Conservation (phyloP, 306 rosid genomes). For the Vigna trinervia region DNA sequence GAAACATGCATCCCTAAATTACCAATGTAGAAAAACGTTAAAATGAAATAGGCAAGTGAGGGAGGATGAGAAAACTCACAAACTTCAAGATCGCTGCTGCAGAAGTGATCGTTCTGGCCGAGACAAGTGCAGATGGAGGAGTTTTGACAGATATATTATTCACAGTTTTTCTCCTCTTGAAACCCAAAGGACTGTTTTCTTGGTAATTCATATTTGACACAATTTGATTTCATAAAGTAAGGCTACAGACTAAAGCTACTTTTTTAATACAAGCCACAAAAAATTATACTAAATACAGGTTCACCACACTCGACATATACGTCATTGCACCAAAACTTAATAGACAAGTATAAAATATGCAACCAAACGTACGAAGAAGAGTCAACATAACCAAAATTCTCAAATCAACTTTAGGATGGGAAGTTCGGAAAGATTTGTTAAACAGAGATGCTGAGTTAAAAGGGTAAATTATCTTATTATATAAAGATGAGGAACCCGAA, state of each 20-base stretch:
- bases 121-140: slow-evolving; percentile 77
- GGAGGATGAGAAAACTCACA: slow-evolving; percentile 58
- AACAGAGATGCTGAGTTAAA: background rate
- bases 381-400: background rate
- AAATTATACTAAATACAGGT: slow-evolving; percentile 7
- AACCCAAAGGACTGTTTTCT: slow-evolving; percentile 7
- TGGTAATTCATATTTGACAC: background rate
- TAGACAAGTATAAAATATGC: background rate
- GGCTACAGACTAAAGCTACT: slow-evolving; percentile 14
- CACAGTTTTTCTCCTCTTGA: no score
- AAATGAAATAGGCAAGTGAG: background rate
- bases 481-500: slow-evolving; percentile 10
- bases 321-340: background rate
- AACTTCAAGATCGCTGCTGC: slow-evolving; percentile 97
- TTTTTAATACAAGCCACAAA: slow-evolving; percentile 14
- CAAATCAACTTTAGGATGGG: background rate
- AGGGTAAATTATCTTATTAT: background rate
- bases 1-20: slow-evolving; percentile 17
- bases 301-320: slow-evolving; percentile 14
- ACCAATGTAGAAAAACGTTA: background rate
- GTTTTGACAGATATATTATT: slow-evolving; percentile 14
- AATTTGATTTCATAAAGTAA: background rate
- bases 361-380: background rate
- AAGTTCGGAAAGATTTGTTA: slow-evolving; percentile 27
- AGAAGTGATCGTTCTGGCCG: slow-evolving; percentile 92